These are phyloP conservation scores for Plantago major DNA, from an alignment of 257 asterid genomes.

Conservation along the genomic window DNA sequence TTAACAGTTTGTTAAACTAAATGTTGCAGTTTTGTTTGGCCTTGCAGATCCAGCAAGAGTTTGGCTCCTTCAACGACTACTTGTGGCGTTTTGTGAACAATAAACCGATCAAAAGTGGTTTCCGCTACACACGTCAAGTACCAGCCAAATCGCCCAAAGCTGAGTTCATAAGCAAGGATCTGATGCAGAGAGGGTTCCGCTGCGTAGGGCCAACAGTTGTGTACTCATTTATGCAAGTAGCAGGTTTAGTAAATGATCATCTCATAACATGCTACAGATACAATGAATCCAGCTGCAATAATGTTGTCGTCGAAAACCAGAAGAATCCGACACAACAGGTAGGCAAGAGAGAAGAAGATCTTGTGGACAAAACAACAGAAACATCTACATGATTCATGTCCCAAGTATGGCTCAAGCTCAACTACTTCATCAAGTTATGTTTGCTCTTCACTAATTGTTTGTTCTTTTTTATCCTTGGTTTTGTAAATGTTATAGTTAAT, in stretches of 20 bases:
- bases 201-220: constrained; percentile 74
- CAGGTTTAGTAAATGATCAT: constrained; percentile 72
- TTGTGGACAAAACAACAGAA: constrained; percentile 19
- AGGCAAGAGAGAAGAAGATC: constrained; percentile 21
- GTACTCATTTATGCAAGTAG: constrained; percentile 75
- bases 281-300: constrained; percentile 31
- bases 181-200: constrained; percentile 69
- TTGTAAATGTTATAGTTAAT: constrained; percentile 9
- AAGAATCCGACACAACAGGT: constrained; percentile 16
- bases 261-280: constrained; percentile 62
- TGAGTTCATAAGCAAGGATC: constrained; percentile 65
- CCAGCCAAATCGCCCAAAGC: constrained; percentile 81
- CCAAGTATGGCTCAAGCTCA: not conserved
- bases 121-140: constrained; percentile 57
- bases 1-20: not conserved
- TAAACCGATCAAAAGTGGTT: constrained; percentile 39
- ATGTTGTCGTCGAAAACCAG: not conserved
- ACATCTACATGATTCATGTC: constrained; percentile 9
- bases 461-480: constrained; percentile 7
- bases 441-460: constrained; percentile 12
- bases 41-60: constrained; percentile 59
- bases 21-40: not conserved
- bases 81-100: constrained; percentile 70
- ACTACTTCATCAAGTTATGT: not conserved
- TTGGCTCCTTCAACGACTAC: constrained; percentile 68